These are phyloP conservation scores for Debaryomyces nepalensis DNA, from an alignment of 1,139 yeast species.

Conservation along the genomic window DNA sequence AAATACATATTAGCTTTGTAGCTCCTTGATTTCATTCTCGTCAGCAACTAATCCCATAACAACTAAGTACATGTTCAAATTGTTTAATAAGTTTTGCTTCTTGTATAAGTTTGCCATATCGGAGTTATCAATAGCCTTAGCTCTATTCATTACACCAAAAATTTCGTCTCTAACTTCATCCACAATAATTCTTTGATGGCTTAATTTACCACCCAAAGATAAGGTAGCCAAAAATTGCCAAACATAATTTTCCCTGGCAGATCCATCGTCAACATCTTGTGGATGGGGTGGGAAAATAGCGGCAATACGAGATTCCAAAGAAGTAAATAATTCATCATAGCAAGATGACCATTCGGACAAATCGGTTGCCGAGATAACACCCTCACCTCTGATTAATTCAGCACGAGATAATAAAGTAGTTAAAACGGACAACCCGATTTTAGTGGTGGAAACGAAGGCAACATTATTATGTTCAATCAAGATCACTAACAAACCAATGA, in stretches of 20 bases:
- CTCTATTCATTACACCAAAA: constrained; percentile 84
- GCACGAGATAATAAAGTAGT: constrained; percentile 92
- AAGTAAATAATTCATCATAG: constrained; percentile 80
- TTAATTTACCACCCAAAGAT: constrained; percentile 89
- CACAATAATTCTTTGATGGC: constrained; percentile 91
- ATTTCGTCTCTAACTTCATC: constrained; percentile 95
- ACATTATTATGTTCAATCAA: constrained; percentile 75
- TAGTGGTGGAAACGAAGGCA: constrained; percentile 77
- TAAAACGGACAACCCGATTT: constrained; percentile 82
- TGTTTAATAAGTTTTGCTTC: constrained; percentile 70
- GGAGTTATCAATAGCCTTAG: constrained; percentile 64
- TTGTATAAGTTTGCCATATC: constrained; percentile 60
- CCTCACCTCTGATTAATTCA: constrained; percentile 89
- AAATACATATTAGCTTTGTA: constrained; percentile 28
- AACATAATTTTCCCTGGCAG: constrained; percentile 64
- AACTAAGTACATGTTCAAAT: constrained; percentile 88
- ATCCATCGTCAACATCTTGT: constrained; percentile 64
- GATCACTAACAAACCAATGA: constrained; percentile 78
- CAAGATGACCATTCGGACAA: constrained; percentile 77
- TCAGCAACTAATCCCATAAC: constrained; percentile 97
- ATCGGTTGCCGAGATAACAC: constrained; percentile 60
- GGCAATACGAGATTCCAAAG: constrained; percentile 77
- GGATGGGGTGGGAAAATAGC: constrained; percentile 80
- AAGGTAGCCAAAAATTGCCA: constrained; percentile 98
- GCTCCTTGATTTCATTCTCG: constrained; percentile 60